Evolutionary conservation across 805 yeast species (phyloP).

Genomic region (Candida quercuum): DNA sequence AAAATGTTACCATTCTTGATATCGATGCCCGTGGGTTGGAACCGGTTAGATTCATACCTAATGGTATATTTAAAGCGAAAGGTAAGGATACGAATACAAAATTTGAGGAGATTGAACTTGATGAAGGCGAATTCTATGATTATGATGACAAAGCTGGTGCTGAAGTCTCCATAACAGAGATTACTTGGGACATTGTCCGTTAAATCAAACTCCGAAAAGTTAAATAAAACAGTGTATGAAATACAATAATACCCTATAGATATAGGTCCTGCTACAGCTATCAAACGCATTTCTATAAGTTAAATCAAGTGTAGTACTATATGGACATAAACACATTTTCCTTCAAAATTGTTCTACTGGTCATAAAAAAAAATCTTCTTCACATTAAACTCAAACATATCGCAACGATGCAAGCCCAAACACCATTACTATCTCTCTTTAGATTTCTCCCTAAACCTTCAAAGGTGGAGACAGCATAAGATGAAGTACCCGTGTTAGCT

Average conservation of each 20-base stretch:
- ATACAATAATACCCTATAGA: neutral
- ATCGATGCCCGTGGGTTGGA: slow-evolving; percentile 88
- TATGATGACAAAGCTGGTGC: slow-evolving; percentile 80
- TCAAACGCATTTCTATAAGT: no score
- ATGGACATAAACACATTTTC: no score
- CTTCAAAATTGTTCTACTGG: no score
- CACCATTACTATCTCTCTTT: no score
- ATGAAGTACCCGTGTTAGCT: no score
- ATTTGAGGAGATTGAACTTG: slow-evolving; percentile 63
- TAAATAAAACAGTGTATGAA: neutral
- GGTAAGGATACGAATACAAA: slow-evolving; percentile 47
- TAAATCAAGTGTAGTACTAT: no score
- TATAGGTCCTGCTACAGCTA: neutral
- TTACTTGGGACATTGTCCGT: slow-evolving; percentile 55
- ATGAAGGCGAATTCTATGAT: slow-evolving; percentile 89
- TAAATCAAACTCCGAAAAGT: neutral
- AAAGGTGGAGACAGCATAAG: no score
- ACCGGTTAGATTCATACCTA: slow-evolving; percentile 60
- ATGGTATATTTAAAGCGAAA: slow-evolving; percentile 52
- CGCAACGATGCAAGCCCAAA: no score
- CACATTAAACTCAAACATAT: no score
- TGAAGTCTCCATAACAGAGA: slow-evolving; percentile 78
- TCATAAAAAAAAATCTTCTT: no score
- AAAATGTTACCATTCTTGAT: slow-evolving; percentile 47
- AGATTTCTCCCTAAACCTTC: no score